A percentile compares a stretch with the other conserved stretches of the same genome.
Conservation (phyloP, 441 rosid species). For the Euphorbia corollata region DNA sequence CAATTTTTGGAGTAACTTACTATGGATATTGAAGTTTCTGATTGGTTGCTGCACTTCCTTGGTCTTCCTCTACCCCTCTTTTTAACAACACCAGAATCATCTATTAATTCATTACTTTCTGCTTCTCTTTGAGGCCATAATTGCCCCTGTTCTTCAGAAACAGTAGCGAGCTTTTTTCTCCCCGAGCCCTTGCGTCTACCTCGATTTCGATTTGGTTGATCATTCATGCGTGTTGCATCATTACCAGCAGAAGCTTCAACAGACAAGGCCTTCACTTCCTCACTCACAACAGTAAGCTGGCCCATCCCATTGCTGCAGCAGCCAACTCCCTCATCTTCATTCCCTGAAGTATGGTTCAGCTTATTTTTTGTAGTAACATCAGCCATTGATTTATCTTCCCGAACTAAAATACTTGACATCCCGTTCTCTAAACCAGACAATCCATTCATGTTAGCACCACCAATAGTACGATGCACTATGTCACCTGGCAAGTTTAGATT, state of each 20-base stretch:
- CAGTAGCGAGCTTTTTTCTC: conserved; percentile 7
- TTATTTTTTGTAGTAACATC: neutral
- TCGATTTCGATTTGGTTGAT: conserved; percentile 10
- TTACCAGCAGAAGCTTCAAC: conserved; percentile 9
- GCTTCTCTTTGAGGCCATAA: conserved; percentile 2
- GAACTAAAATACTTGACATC: neutral
- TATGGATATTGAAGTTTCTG: conserved; percentile 21
- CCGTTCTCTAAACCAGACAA: neutral
- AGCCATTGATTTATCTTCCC: neutral
- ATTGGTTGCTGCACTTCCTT: conserved; percentile 17
- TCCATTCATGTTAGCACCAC: neutral
- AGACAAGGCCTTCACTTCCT: conserved; percentile 8
- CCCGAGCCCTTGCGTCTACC: conserved; percentile 21
- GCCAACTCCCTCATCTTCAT: neutral
- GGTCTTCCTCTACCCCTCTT: conserved; percentile 30
- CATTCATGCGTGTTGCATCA: neutral
- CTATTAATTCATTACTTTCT: neutral
- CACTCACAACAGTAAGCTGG: neutral
- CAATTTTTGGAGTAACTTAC: conserved; percentile 28
- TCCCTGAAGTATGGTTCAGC: conserved; percentile 12
- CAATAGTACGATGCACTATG: neutral
- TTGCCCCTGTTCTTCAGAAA: conserved; percentile 12
- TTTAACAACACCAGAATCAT: conserved; percentile 13
- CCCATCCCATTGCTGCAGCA: conserved; percentile 2
- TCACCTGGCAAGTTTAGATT: neutral